Base-by-base conservation (phyloP, 2,329 filamentous ascomycete species). In the Whalleya microplaca region DNA sequence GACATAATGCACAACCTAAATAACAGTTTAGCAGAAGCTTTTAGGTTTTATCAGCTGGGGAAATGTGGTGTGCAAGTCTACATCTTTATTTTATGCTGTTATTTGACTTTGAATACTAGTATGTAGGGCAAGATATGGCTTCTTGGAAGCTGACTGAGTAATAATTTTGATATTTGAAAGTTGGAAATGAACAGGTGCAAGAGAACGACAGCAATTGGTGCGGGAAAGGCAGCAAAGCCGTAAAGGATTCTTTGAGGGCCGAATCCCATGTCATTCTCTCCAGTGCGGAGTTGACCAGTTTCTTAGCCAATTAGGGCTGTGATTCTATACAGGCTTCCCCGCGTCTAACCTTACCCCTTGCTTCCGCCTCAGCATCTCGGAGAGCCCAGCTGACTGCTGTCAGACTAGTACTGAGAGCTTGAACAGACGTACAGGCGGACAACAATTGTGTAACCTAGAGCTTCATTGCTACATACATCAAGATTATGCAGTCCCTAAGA, bases 251-350 rank as follows among this genome's bases (percentile, higher is more conserved):
- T 55, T 52, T 53, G 50, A 57, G 56, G 53, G 6, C 58, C 58
- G 51, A 52, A 53, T 55, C 54, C 51, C 44, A 45, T 41, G 20
- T 16, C n/a, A 60, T 29, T 45, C 20, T 41, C 46, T 55, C 56
- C 59, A 51, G 19, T 62, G 57, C 60, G 60, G 60, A 53, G 60
- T 62, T 19, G 19, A 48, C 32, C 7, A 37, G 32, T 3, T 12
- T 12, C 32, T 3, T 8, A 16, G 10, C 32, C 32, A 37, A 37
- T 37, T 3, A 16, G 10, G 32, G 32, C 32, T 14, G 10, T 16
- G 32, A 18, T 52, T 56, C 52, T 56, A 56, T 57, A 51, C 53
- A 19, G 42, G 29, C 18, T 61, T 55, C 53, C 59, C 59, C 59
- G 53, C 56, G 53, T 42, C 19, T 45, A 42, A 19, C 29, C 10